Base-by-base conservation (phyloP, 192 early-diverging fungal genomes). In the Kappamyces sp. region DNA sequence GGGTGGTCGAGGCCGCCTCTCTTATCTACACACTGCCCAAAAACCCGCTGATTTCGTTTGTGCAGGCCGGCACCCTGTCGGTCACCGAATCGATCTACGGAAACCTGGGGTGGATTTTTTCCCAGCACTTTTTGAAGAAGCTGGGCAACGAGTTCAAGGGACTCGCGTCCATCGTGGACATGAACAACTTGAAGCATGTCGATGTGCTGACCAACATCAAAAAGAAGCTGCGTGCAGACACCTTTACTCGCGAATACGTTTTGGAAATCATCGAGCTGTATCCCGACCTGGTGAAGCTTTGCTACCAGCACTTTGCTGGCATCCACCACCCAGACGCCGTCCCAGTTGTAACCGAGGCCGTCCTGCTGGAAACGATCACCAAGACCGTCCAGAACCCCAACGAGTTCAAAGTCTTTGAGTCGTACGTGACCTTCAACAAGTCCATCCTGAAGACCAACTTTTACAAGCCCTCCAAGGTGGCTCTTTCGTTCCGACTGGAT, bases 391-490 rank as follows among this genome's bases (percentile, higher is more conserved):
- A 86, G 60, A 98, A 96, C 83, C 78, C 79, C 59, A 90, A 98
- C 79, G 95, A 98, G 72, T 78, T 86, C 36, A 93, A 93, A 82
- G 91, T 81, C 58, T 85, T 98, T 67, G 89, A 96, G 73, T 85
- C 93, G 9, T 88, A 95, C 77, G 69, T 98, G 22, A 87, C 88
- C 52, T 96, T 98, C 80, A 98, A 98, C 85, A 79, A 88, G 74
- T 90, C 94, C 71, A 89, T 96, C 38, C 81, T 96, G 62, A 98
- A 98, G 85, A 98, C 95, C 73, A 98, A 98, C 83, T 96, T 98
- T 64, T 98, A 96, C 82, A 93, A 98, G 78, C 88, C 93, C 35
- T 96, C 95, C 67, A 98, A 98, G 86, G 95, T 98, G n/a, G 95
- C 95, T 32, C 82, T 98, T 31, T 96, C 93, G 41, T 98, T 98